phyloP scores from a whole-genome alignment of 306 rosid genomes.

The Castanea sativa region DNA sequence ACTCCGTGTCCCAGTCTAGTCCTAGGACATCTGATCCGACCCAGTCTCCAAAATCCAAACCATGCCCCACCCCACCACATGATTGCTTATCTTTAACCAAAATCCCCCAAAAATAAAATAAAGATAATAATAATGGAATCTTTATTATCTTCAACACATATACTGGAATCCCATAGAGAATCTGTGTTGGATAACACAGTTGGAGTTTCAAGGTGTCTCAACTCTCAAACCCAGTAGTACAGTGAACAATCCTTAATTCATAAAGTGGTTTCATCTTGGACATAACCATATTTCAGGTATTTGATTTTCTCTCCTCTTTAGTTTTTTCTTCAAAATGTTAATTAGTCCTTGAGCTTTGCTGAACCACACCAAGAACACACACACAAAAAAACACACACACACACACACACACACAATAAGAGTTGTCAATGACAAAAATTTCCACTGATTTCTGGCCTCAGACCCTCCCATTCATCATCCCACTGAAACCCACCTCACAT shows the following conservation, averaged over 20 bases:
- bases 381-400: too few relatives aligned
- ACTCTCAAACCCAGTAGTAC: not conserved
- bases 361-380: not conserved
- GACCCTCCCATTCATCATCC: constrained; percentile 33
- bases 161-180: constrained; percentile 1
- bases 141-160: constrained; percentile 37
- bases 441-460: constrained; percentile 60
- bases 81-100: not conserved
- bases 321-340: not conserved
- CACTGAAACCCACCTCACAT: constrained; percentile 31
- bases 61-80: not conserved
- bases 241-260: not conserved
- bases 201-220: not conserved
- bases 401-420: too few relatives aligned
- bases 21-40: not conserved
- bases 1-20: not conserved
- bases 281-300: constrained; percentile 2
- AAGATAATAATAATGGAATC: not conserved
- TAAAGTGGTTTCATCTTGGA: not conserved
- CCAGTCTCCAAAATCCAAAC: not conserved
- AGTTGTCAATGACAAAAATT: constrained; percentile 48
- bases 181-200: not conserved
- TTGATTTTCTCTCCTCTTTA: not conserved
- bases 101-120: not conserved
- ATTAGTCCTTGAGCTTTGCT: constrained; percentile 14